phyloP scores from a whole-genome alignment of 2,329 filamentous ascomycete genomes.

The Exophiala lecanii-corni region DNA sequence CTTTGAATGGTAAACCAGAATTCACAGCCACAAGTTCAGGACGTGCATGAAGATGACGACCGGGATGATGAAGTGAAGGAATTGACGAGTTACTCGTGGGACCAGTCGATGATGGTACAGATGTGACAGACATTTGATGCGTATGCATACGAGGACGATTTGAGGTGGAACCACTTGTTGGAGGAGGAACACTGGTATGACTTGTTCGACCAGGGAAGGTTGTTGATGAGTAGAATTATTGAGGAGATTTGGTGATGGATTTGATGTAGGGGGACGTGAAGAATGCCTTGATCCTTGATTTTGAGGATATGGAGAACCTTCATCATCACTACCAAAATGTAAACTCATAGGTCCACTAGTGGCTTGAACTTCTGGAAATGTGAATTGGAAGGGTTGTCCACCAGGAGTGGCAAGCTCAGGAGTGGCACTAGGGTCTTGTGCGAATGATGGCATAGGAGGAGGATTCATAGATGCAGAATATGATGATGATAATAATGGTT shows the following conservation, averaged over 20 bases:
- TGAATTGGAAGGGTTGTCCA: constrained; percentile 18
- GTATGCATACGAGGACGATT: constrained; percentile 17
- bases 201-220: neutral
- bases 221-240: constrained; percentile 19
- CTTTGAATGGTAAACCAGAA: constrained; percentile 12
- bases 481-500: constrained; percentile 19
- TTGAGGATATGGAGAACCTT: constrained; percentile 22
- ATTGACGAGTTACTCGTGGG: constrained; percentile 1
- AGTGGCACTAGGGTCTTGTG: constrained; percentile 13
- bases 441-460: constrained; percentile 19
- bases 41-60: constrained; percentile 3
- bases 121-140: constrained; percentile 20
- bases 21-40: constrained; percentile 17
- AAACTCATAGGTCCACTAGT: constrained; percentile 24
- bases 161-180: neutral
- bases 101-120: constrained; percentile 13
- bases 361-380: constrained; percentile 23
- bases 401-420: constrained; percentile 21
- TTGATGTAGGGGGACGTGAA: constrained; percentile 26
- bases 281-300: constrained; percentile 22
- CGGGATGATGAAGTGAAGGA: neutral
- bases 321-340: constrained; percentile 28
- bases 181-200: constrained; percentile 4
- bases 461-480: constrained; percentile 24
- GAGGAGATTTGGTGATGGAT: constrained; percentile 24